Percentiles rank a stretch among this genome's conserved stretches.
Evolutionary conservation across 495 filamentous ascomycete genomes (phyloP).

Genomic region (Penicillium angulare): DNA sequence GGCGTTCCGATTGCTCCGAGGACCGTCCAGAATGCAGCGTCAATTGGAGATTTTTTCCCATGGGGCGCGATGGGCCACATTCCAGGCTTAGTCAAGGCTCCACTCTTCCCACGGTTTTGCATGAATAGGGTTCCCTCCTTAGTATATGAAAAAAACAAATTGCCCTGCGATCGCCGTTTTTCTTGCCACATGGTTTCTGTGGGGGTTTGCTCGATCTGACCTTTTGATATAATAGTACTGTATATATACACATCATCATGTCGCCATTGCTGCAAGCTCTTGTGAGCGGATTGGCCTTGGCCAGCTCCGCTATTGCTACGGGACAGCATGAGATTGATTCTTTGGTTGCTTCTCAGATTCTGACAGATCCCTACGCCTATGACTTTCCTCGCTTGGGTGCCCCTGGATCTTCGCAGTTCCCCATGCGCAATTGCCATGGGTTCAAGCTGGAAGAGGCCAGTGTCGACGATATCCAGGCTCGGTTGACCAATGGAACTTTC

Average conservation of each 20-base stretch:
- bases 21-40: background rate
- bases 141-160: constrained; percentile 4
- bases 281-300: constrained; percentile 22
- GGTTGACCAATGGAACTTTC: constrained; percentile 39
- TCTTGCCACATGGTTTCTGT: constrained; percentile 21
- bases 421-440: constrained; percentile 61
- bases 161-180: constrained; percentile 13
- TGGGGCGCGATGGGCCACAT: background rate
- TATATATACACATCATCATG: too few relatives aligned
- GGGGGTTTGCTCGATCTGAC: constrained; percentile 8
- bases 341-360: constrained; percentile 32
- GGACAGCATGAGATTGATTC: constrained; percentile 5
- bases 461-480: constrained; percentile 53
- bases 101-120: background rate
- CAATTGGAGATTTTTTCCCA: background rate
- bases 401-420: constrained; percentile 40
- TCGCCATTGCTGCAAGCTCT: constrained; percentile 16
- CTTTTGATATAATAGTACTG: background rate
- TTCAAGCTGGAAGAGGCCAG: constrained; percentile 63
- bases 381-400: constrained; percentile 41
- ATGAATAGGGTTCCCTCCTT: background rate
- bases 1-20: background rate
- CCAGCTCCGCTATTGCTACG: constrained; percentile 17
- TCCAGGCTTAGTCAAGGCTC: background rate
- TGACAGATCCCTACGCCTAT: constrained; percentile 35